These are phyloP conservation scores for Hirsutella thompsonii DNA, from an alignment of 2,329 filamentous ascomycete genomes.

Conservation along the genomic window DNA sequence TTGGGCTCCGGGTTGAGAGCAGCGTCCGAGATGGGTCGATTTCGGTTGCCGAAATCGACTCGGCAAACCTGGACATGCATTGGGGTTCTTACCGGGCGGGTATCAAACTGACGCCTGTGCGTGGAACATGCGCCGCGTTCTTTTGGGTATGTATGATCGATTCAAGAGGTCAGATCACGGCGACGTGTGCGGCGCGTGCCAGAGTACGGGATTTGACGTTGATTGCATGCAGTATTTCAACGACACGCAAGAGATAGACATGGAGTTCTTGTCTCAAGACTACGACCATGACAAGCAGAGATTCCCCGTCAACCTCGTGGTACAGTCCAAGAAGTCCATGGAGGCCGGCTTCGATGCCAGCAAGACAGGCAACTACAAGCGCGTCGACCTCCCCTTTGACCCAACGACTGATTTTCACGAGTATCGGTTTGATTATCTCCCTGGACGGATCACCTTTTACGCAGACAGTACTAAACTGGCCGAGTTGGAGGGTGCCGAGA, in stretches of 20 bases:
- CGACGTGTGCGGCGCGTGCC: too few relatives aligned
- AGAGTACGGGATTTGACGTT: neutral
- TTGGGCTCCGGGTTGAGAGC: constrained; percentile 43
- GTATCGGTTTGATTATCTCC: constrained; percentile 66
- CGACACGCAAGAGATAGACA: constrained; percentile 68
- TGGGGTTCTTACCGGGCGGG: constrained; percentile 58
- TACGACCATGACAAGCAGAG: constrained; percentile 36
- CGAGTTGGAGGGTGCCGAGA: constrained; percentile 39
- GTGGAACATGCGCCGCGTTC: constrained; percentile 65
- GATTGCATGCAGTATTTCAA: constrained; percentile 49
- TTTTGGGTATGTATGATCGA: constrained; percentile 47
- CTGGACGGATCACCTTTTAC: constrained; percentile 52
- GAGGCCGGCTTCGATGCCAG: constrained; percentile 49
- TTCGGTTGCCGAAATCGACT: constrained; percentile 50
- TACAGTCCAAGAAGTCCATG: constrained; percentile 52
- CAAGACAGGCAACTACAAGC: constrained; percentile 42
- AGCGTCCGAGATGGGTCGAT: constrained; percentile 37
- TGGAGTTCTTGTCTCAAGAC: constrained; percentile 62
- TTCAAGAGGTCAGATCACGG: too few relatives aligned
- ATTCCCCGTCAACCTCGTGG: constrained; percentile 59
- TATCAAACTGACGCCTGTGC: constrained; percentile 47
- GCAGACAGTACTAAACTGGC: constrained; percentile 48
- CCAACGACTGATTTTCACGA: constrained; percentile 57
- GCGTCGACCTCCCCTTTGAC: constrained; percentile 50
- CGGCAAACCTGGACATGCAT: constrained; percentile 45